Evolutionary conservation across 257 asterid species (phyloP).

Genomic region (Solanum virginianum): DNA sequence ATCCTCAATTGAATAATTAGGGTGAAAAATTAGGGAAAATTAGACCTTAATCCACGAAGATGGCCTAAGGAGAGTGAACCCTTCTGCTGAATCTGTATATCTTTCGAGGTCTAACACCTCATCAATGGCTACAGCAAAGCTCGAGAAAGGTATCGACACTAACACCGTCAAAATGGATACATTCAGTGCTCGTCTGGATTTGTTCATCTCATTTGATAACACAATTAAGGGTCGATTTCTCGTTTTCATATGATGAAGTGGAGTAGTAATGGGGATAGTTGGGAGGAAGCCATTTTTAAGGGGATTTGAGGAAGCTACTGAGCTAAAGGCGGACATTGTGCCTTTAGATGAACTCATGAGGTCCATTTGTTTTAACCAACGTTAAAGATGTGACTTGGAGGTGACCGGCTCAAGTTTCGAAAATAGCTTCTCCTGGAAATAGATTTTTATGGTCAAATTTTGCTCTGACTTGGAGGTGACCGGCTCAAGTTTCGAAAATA

Average conservation of each 20-base stretch:
- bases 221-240: neutral
- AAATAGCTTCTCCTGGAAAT: too few species aligned
- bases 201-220: neutral
- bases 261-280: neutral
- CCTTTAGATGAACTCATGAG: too few species aligned
- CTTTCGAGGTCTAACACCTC: slow-evolving; percentile 40
- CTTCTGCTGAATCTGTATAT: slow-evolving; percentile 55
- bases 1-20: neutral
- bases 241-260: neutral
- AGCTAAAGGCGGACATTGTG: neutral
- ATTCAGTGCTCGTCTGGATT: slow-evolving; percentile 2
- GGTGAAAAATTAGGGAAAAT: neutral
- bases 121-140: slow-evolving; percentile 23
- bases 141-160: neutral
- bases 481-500: too few species aligned
- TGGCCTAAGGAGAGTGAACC: slow-evolving; percentile 77
- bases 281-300: neutral
- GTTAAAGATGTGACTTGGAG: too few species aligned
- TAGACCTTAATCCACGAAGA: slow-evolving; percentile 69
- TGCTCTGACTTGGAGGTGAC: too few species aligned
- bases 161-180: slow-evolving; percentile 6
- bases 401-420: too few species aligned
- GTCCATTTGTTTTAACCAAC: too few species aligned
- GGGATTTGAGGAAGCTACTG: neutral
- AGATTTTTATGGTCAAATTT: too few species aligned